Base-by-base conservation (phyloP, 495 filamentous ascomycete genomes). In the Xylaria scruposa region DNA sequence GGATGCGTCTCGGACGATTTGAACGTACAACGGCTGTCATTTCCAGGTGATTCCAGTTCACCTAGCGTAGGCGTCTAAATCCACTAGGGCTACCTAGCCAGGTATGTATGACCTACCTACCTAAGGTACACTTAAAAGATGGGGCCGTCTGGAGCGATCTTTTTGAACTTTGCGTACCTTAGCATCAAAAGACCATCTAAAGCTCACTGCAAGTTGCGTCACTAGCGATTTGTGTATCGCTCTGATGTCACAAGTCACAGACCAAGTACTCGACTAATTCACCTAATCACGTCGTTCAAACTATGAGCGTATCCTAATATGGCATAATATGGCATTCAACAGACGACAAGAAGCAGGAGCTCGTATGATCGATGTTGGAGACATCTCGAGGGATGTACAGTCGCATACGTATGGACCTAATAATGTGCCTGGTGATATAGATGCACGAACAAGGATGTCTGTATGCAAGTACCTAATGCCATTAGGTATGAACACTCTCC, bases 361-460 rank as follows among this genome's bases (percentile, higher is more conserved):
- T 67, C 65, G 65, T 67, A 67, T 19, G 65, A 67, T 67, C 49
- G 3, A 54, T 29, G 65, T 67, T 67, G 47, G 65, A 67, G 65
- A 67, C 49, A 13, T 19, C 4, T 44, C 36, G 36, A 67, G 36
- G 6, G 21, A 67, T 13, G 47, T 44, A 67, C 49, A 49, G 40
- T 24, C 15, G 56, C 13, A 56, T 67, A 51, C n/a, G 19, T 21
- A 38, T 26, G 10, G 33, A 53, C 42, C 38, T 1, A 33, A 56
- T 54, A 54, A 56, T 42, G n/a, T 67, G n/a, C 21, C 29, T 56
- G 31, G 47, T 53, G 24, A 33, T 67, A 67, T 67, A 51, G n/a
- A 67, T 53, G 44, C 29, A 24, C 24, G 49, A 26, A 46, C 53
- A 59, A 40, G 67, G 26, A 70, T 60, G 10, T n/a, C 24, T 8